Base-by-base conservation (phyloP, 805 yeast species). In the Zygosaccharomyces siamensis region DNA sequence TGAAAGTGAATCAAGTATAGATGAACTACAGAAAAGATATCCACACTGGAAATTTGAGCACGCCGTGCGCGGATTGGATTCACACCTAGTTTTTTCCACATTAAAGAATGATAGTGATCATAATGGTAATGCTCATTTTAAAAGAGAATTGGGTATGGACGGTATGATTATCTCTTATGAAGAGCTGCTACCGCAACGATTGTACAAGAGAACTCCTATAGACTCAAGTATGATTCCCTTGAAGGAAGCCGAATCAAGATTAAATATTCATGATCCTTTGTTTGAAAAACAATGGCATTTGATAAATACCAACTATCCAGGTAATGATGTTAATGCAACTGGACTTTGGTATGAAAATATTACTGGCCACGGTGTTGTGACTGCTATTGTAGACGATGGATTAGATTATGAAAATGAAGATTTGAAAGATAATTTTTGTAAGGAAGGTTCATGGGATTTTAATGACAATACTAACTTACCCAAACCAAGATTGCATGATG, bases 341-440 rank as follows among this genome's bases (percentile, higher is more conserved):
- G 89, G 86, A 0, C 81, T 89, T 10, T 93, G 99, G 99, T 71
- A 74, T 27, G 80, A 81, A 50, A 86, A 84, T 43, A 79, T 85
- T 48, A 84, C 93, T 0, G 99, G 99, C 0, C 67, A 74, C 32
- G 92, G 93, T 4, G 75, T 88, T 5, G 88, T 86, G 0, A 84
- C 90, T 1, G 97, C 97, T 1, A 77, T 93, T 35, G 85, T 93
- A 0, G 99, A 93, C 67, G 99, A 93, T 68, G 99, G 99, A 0
- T 67, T 93, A 24, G 99, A 93, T 69, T 83, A 78, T 62, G 86
- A 85, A 47, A 81, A 82, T 60, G 77, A 74, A 1, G 98, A 93
- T 68, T 72, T 93, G 51, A 70, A 72, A 27, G 79, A 73, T 35
- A 86, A 84, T 58, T 93, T 84, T 64, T 79, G 77, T 60, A 68